A percentile compares a stretch with the other conserved stretches of the same genome.
phyloP scores from a whole-genome alignment of 306 rosid species.

The Glycyrrhiza uralensis region DNA sequence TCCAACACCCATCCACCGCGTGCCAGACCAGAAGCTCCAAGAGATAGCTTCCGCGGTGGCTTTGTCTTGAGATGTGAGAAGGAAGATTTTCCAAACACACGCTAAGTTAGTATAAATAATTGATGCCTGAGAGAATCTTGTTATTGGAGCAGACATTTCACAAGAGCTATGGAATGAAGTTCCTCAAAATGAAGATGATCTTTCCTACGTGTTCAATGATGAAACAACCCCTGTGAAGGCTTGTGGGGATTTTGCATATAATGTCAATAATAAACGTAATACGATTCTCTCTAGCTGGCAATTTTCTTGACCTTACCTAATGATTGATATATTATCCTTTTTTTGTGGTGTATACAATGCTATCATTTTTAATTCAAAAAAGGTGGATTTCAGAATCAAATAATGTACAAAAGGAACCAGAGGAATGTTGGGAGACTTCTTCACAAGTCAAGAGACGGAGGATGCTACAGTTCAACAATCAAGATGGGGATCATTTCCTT shows the following conservation, averaged over 20 bases:
- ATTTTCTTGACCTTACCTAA: neutral
- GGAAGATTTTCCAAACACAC: too few relatives aligned
- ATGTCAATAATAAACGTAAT: slow-evolving; percentile 47
- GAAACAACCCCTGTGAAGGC: slow-evolving; percentile 91
- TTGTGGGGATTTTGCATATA: slow-evolving; percentile 67
- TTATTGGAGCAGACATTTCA: slow-evolving; percentile 48
- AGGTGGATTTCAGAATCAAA: slow-evolving; percentile 60
- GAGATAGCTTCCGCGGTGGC: too few relatives aligned
- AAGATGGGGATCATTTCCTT: slow-evolving; percentile 36
- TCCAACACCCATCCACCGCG: too few relatives aligned
- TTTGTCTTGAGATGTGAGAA: too few relatives aligned
- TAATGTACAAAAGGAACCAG: slow-evolving; percentile 43
- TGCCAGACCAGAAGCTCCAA: too few relatives aligned
- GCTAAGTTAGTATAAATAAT: neutral
- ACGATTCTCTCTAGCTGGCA: neutral
- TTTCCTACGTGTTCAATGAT: slow-evolving; percentile 68
- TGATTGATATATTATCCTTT: neutral
- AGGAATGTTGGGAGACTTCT: slow-evolving; percentile 48
- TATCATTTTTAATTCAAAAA: slow-evolving; percentile 17
- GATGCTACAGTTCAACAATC: slow-evolving; percentile 67
- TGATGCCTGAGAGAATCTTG: neutral
- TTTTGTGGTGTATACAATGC: neutral
- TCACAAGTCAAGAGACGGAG: slow-evolving; percentile 79
- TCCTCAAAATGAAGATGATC: slow-evolving; percentile 54
- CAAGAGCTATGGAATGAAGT: slow-evolving; percentile 59